Evolutionary conservation across 2,329 filamentous ascomycete genomes (phyloP), one percentile per base, ranked within the genome.

Genomic region (Stagonosporopsis cucurbitacearum): DNA sequence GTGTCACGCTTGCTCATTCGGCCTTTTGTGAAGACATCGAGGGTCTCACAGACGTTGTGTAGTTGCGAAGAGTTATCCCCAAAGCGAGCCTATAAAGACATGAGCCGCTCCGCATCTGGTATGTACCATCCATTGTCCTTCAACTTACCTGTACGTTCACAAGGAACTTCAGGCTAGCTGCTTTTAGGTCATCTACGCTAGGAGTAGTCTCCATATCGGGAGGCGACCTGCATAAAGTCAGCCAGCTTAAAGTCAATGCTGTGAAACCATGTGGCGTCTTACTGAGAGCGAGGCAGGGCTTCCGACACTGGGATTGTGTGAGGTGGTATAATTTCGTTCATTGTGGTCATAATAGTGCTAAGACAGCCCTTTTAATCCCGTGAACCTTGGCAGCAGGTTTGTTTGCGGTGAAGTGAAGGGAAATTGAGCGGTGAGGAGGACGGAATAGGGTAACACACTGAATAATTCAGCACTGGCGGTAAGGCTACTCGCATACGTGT

Each of bases 1-100:
- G 64, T 60, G 7, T 68, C 54, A 23, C 50, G 57, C 51, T 74
- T 74, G 37, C 64, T 56, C n/a, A 63, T 40, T 22, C 53, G 45
- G 9, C 65, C 56, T 4, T 32, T 35, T 17, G 39, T 50, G 32
- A 73, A 74, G 11, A 52, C 42, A 28, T 44, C 17, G 6, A 72
- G 63, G 7, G 58, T 57, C 13, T 62, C 41, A 23, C 61, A 53
- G 26, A 68, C 65, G 5, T 50, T 50, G 4, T 23, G 46, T 11
- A 63, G 53, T 42, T 71, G 56, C 8, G 32, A 12, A 4, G 71
- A 72, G 1, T 58, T 43, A 17, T 62, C 56, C 15, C 70, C 69
- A n/a, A 73, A 71, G 6, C 59, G 56, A 26, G 41, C 28, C 68
- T 73, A n/a, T 8, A 25, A 39, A 2, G n/a, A 26, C 2, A 8